Conservation (phyloP, 148 eudicot genomes). For the Arctostaphylos glauca region DNA sequence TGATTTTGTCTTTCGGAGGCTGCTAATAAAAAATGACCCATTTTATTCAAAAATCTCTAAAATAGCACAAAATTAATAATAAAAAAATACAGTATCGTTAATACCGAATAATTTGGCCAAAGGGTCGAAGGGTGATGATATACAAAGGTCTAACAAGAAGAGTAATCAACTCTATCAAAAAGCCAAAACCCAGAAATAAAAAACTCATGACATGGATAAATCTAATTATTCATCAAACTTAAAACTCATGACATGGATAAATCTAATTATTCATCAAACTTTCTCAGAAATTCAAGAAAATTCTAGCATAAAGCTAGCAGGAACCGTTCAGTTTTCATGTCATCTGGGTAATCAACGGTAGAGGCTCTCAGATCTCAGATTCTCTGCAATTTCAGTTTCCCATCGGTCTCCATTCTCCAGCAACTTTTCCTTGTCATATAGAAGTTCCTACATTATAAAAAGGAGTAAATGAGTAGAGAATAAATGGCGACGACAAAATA, state of each 20-base stretch:
- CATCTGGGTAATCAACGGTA: conserved; percentile 54
- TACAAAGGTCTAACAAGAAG: no score
- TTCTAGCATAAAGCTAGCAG: not conserved
- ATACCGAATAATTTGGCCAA: no score
- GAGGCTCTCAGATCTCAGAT: conserved; percentile 88
- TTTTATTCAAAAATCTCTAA: no score
- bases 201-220: not conserved
- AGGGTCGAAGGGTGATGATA: no score
- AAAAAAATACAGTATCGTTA: no score
- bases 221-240: conserved; percentile 15
- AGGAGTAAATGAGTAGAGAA: no score
- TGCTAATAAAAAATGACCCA: no score
- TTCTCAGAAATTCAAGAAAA: not conserved
- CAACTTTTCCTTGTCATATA: conserved; percentile 94
- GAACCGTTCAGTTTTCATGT: not conserved
- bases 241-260: not conserved
- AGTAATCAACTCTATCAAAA: not conserved
- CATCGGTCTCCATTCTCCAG: conserved; percentile 97
- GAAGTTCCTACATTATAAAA: conserved; percentile 10
- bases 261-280: conserved; percentile 15
- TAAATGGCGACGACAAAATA: no score
- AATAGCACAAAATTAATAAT: no score
- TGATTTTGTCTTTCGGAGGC: no score
- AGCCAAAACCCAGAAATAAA: not conserved
- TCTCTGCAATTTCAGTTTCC: conserved; percentile 99